Evolutionary conservation across 345 rosid genomes (phyloP).

Genomic region (Eucalyptus tenuipes): DNA sequence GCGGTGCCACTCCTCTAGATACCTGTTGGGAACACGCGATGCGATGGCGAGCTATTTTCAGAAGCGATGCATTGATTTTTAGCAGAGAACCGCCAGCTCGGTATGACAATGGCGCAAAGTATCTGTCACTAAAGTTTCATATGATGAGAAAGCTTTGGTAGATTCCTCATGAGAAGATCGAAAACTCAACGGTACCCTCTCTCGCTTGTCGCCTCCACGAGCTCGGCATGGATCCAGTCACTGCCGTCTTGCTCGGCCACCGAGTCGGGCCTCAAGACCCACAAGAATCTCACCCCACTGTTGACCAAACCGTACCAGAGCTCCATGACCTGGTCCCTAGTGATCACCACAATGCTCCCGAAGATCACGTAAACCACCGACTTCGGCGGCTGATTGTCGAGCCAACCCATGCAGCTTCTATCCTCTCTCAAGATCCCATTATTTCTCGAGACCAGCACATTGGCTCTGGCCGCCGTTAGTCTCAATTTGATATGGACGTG

Average conservation of each 20-base stretch:
- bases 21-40: neutral
- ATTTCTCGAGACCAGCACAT: neutral
- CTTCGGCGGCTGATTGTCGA: neutral
- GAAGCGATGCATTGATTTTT: neutral
- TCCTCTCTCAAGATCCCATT: neutral
- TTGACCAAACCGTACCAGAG: conserved; percentile 5
- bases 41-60: neutral
- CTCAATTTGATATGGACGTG: neutral
- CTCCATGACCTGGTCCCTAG: conserved; percentile 1
- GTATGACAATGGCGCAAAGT: neutral
- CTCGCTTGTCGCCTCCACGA: neutral
- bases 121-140: neutral
- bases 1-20: conserved; percentile 18
- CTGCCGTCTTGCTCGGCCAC: neutral
- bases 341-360: neutral
- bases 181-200: neutral
- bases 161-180: neutral
- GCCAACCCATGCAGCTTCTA: conserved; percentile 3
- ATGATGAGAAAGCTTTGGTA: neutral
- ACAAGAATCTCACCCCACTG: conserved; percentile 8
- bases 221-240: neutral
- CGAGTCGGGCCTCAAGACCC: neutral
- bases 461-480: neutral
- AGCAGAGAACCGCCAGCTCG: neutral
- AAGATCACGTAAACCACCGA: conserved; percentile 4